phyloP scores from a whole-genome alignment of 331 rosid genomes.

The Spiraea crenata region DNA sequence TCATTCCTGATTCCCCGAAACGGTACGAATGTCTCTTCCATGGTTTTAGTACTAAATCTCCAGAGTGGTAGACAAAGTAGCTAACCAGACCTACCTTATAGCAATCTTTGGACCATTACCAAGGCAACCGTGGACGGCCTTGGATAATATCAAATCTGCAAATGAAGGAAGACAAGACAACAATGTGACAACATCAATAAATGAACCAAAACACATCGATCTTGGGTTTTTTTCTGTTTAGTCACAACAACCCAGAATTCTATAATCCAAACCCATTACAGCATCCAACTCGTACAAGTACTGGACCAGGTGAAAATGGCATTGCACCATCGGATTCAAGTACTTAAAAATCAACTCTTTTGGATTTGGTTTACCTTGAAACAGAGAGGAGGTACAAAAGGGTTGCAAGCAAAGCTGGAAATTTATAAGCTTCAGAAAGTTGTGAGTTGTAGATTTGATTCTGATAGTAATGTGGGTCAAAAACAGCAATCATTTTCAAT shows the following conservation, averaged over 20 bases:
- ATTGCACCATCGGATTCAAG: slow-evolving; percentile 6
- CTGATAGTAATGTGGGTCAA: slow-evolving; percentile 32
- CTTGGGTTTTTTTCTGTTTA: slow-evolving; percentile 14
- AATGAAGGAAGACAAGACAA: not conserved
- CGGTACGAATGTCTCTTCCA: slow-evolving; percentile 82
- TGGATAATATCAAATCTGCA: slow-evolving; percentile 13
- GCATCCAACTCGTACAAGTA: slow-evolving; percentile 6
- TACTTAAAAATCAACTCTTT: slow-evolving; percentile 12
- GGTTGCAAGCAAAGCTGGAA: slow-evolving; percentile 19
- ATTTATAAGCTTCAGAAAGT: slow-evolving; percentile 23
- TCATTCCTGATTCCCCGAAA: slow-evolving; percentile 68
- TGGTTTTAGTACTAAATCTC: slow-evolving; percentile 19
- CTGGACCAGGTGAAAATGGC: slow-evolving; percentile 13
- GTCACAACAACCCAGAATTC: slow-evolving; percentile 22
- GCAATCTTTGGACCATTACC: not conserved
- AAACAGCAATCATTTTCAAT: slow-evolving; percentile 19
- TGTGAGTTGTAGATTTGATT: slow-evolving; percentile 20
- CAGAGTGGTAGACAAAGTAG: slow-evolving; percentile 10
- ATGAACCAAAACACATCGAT: not conserved
- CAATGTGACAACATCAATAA: slow-evolving; percentile 8
- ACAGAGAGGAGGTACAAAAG: slow-evolving; percentile 10
- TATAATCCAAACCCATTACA: slow-evolving; percentile 14
- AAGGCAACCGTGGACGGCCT: not conserved
- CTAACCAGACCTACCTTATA: slow-evolving; percentile 19
- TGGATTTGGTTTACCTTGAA: slow-evolving; percentile 16